Conservation (phyloP, 1,284 basidiomycete species). For the Baeospora myosura region DNA sequence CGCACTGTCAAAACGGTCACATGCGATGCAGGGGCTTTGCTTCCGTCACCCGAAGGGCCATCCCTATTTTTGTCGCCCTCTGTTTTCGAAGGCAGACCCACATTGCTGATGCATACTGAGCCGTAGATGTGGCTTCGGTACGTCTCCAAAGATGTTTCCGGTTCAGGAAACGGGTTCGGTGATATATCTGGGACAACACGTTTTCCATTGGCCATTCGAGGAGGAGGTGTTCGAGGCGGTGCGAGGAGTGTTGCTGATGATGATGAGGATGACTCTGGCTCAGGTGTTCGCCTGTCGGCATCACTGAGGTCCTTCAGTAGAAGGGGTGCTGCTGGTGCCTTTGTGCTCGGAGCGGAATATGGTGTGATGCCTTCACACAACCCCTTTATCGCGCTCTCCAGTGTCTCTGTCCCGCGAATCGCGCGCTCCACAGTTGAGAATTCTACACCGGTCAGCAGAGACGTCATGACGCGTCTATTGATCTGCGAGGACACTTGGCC, state of each 20-base stretch:
- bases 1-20: slow-evolving; percentile 55
- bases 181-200: slow-evolving; percentile 39
- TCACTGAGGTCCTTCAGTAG: background rate
- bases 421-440: slow-evolving; percentile 65
- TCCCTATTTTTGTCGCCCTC: slow-evolving; percentile 10
- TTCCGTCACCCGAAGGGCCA: slow-evolving; percentile 9
- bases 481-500: slow-evolving; percentile 61
- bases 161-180: slow-evolving; percentile 61
- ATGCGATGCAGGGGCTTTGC: slow-evolving; percentile 18
- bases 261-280: slow-evolving; percentile 21
- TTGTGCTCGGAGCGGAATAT: slow-evolving; percentile 17
- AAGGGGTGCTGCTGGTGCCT: background rate
- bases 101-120: slow-evolving; percentile 40
- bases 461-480: slow-evolving; percentile 59
- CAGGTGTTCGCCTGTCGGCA: slow-evolving; percentile 28
- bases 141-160: slow-evolving; percentile 50
- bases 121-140: slow-evolving; percentile 56
- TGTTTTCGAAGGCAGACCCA: slow-evolving; percentile 22
- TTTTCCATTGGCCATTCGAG: slow-evolving; percentile 20
- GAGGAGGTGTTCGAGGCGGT: slow-evolving; percentile 44
- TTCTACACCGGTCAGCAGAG: slow-evolving; percentile 68
- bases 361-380: slow-evolving; percentile 56
- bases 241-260: slow-evolving; percentile 19
- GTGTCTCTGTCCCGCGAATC: slow-evolving; percentile 58
- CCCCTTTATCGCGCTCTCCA: slow-evolving; percentile 61